These are phyloP conservation scores for Aspergillus tanneri DNA, from an alignment of 2,329 filamentous ascomycete species.

Conservation along the genomic window DNA sequence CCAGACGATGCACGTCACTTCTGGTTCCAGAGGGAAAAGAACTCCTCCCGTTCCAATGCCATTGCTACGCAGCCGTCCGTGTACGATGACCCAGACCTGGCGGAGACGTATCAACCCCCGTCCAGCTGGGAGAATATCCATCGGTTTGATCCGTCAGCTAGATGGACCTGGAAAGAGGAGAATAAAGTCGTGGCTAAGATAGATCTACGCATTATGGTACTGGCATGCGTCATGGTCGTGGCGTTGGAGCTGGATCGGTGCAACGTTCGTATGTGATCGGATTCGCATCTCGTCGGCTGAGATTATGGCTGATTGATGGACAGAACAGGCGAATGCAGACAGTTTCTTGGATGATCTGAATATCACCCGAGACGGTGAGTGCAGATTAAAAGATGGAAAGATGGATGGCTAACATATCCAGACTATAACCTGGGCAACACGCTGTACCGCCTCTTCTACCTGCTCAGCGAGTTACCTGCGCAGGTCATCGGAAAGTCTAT, in stretches of 20 bases:
- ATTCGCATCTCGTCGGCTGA: conserved; percentile 38
- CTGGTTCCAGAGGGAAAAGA: conserved; percentile 30
- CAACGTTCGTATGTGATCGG: conserved; percentile 49
- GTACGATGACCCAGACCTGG: conserved; percentile 46
- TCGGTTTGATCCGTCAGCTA: conserved; percentile 21
- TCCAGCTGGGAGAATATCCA: conserved; percentile 32
- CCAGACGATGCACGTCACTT: conserved; percentile 25
- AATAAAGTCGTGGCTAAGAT: conserved; percentile 18
- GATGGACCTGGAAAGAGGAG: conserved; percentile 24
- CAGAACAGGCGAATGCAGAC: conserved; percentile 55
- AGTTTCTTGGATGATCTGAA: conserved; percentile 50
- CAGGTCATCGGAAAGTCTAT: conserved; percentile 57
- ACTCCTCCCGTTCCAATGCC: conserved; percentile 26
- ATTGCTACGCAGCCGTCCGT: conserved; percentile 48
- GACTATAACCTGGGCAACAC: conserved; percentile 50
- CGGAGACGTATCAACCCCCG: conserved; percentile 33
- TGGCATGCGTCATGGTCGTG: conserved; percentile 57
- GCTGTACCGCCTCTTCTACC: conserved; percentile 55
- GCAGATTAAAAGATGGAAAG: neutral
- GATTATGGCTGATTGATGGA: conserved; percentile 13
- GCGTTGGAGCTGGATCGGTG: conserved; percentile 60
- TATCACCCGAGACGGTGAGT: conserved; percentile 26
- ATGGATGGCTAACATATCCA: neutral
- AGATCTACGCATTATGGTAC: conserved; percentile 25
- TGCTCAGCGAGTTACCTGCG: conserved; percentile 56